Percentiles rank a stretch among this genome's conserved stretches.
Evolutionary conservation across 73 alveolate species (phyloP).

Genomic region (Effrenium voratum): DNA sequence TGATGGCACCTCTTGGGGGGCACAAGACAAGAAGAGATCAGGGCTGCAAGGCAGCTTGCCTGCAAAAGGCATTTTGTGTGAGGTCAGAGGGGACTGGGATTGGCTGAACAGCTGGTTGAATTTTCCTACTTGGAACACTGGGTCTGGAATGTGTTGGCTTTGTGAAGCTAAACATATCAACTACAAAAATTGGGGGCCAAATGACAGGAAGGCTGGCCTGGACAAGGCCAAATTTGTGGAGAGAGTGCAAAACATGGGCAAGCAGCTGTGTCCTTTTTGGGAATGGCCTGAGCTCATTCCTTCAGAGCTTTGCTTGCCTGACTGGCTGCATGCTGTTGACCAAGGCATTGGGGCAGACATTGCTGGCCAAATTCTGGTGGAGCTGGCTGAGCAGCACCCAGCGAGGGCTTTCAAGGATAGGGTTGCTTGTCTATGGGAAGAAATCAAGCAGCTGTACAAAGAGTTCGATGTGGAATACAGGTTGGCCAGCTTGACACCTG

Average conservation of each 20-base stretch:
- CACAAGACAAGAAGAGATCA: neutral
- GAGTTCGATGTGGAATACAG: neutral
- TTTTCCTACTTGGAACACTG: neutral
- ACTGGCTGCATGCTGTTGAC: conserved; percentile 36
- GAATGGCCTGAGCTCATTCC: neutral
- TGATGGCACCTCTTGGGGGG: conserved; percentile 25
- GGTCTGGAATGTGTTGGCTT: neutral
- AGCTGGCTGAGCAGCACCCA: neutral
- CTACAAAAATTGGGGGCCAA: neutral
- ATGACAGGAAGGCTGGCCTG: conserved; percentile 31
- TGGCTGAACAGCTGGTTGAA: conserved; percentile 39
- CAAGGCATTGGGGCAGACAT: conserved; percentile 19
- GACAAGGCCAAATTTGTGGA: neutral
- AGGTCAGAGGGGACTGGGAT: conserved; percentile 33
- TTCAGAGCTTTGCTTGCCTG: conserved; percentile 11
- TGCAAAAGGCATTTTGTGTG: conserved; percentile 1
- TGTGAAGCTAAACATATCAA: neutral
- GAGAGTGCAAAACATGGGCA: neutral
- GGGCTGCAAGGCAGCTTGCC: neutral
- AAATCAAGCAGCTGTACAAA: neutral
- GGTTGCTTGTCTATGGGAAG: neutral
- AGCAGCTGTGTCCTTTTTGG: neutral
- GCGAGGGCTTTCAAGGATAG: neutral
- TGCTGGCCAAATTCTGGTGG: conserved; percentile 4
- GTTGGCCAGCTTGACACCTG: neutral